Base-by-base conservation (phyloP, 371 early-diverging fungal species). In the Sporodiniella umbellata region DNA sequence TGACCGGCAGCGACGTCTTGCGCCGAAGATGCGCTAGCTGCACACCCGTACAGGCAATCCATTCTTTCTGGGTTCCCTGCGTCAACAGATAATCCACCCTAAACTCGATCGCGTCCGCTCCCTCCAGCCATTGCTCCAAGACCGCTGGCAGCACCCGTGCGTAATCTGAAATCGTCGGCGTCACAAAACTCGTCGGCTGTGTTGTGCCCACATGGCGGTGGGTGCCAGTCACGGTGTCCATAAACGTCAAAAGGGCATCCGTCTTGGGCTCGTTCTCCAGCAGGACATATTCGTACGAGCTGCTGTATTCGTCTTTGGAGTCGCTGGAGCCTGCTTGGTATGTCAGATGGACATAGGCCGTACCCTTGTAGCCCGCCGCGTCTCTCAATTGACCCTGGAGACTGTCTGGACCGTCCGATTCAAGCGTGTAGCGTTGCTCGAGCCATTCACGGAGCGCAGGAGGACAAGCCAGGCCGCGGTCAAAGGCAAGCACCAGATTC, bases 81-180 rank as follows among this genome's bases (percentile, higher is more conserved):
- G 33, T 18, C 6, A 15, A 4, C 25, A 96, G 68, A 35, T 93
- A 66, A 57, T 96, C 97, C 0, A 88, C 95, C n/a, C 97, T 87
- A 43, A 94, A 74, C 77, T 96, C 97, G 18, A 96, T 69, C 6
- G 92, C 94, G 50, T 92, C 87, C 0, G 84, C 74, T 4, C 88
- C 89, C 28, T 85, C 79, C 1, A 82, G 64, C 54, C 91, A 67
- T 25, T 67, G 62, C 0, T 72, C 58, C 11, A 93, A 35, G 7
- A 62, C 38, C 8, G 23, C 52, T 5, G 50, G 54, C 4, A 43
- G 21, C 5, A 66, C 51, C 35, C 51, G 51, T 23, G 62, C 64
- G 31, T 60, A 56, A 22, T 67, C 57, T 17, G 58, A 15, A 12
- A 79, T 69, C 8, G 80, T 72, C 42, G 79, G 75, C 43, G 87